These are phyloP conservation scores for Linaria vulgaris DNA, from an alignment of 257 asterid genomes.

Conservation along the genomic window DNA sequence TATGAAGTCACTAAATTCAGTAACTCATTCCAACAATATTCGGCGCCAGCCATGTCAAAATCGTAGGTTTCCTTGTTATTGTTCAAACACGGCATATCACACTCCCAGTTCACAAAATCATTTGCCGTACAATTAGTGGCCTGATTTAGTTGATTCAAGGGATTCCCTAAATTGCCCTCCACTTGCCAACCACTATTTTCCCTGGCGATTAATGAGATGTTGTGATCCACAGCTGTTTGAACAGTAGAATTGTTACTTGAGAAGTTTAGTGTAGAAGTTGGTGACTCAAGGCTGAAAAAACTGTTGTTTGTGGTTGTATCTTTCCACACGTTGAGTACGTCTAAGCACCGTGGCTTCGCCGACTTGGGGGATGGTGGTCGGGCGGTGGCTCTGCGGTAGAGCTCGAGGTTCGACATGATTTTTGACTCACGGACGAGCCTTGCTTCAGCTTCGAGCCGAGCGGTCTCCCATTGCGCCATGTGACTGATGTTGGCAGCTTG, in stretches of 20 bases:
- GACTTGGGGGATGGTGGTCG: background rate
- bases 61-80: conserved; percentile 18
- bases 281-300: conserved; percentile 39
- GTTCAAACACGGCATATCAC: conserved; percentile 20
- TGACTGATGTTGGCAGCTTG: conserved; percentile 42
- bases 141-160: background rate
- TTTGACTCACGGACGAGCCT: conserved; percentile 37
- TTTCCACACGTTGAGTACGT: conserved; percentile 44
- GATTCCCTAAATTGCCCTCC: conserved; percentile 27
- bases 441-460: conserved; percentile 65
- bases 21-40: conserved; percentile 39
- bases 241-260: conserved; percentile 13
- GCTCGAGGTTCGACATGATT: conserved; percentile 15
- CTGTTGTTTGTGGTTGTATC: conserved; percentile 25
- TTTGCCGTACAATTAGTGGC: background rate
- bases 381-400: conserved; percentile 1
- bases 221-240: conserved; percentile 4
- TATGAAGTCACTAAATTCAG: conserved; percentile 39
- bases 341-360: background rate
- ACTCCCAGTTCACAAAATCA: conserved; percentile 16
- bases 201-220: background rate
- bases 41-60: conserved; percentile 20
- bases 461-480: conserved; percentile 62
- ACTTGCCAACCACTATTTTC: conserved; percentile 1
- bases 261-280: conserved; percentile 45